Percentiles rank a stretch among this genome's conserved stretches.
Evolutionary conservation across 2,329 filamentous ascomycete species (phyloP).

Genomic region (Atkinsonella hypoxylon): DNA sequence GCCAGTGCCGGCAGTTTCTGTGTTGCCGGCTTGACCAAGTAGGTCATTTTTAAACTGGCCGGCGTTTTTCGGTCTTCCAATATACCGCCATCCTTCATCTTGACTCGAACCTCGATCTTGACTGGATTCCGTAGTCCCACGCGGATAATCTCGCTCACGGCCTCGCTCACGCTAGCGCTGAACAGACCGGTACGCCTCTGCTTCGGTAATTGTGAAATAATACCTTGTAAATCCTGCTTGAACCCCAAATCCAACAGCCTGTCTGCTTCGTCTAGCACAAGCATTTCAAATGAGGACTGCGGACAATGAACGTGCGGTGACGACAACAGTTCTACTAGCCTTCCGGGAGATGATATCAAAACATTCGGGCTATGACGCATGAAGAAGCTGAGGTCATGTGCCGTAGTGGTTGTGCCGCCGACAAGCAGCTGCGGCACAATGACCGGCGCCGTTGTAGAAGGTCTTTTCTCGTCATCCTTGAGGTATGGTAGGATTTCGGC

Average conservation of each 20-base stretch:
- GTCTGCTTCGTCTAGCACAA: constrained; percentile 92
- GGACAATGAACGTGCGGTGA: constrained; percentile 81
- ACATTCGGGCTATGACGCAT: constrained; percentile 77
- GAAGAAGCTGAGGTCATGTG: constrained; percentile 79
- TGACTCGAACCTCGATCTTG: constrained; percentile 88
- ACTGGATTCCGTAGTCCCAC: constrained; percentile 90
- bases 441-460: constrained; percentile 31
- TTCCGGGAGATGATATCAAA: constrained; percentile 80
- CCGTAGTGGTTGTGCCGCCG: constrained; percentile 65
- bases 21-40: constrained; percentile 60
- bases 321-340: constrained; percentile 74
- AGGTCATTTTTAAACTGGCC: constrained; percentile 85
- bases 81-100: constrained; percentile 51
- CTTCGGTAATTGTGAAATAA: constrained; percentile 75
- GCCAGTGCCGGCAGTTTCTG: constrained; percentile 70
- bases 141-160: constrained; percentile 82
- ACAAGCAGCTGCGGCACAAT: constrained; percentile 80
- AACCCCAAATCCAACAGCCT: constrained; percentile 87
- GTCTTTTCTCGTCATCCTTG: constrained; percentile 43
- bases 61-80: constrained; percentile 78
- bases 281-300: constrained; percentile 78
- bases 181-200: constrained; percentile 89
- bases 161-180: constrained; percentile 91
- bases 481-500: constrained; percentile 48
- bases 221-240: constrained; percentile 78